These are phyloP conservation scores for Backusella tuberculispora DNA, from an alignment of 192 early-diverging fungal species.

Conservation along the genomic window DNA sequence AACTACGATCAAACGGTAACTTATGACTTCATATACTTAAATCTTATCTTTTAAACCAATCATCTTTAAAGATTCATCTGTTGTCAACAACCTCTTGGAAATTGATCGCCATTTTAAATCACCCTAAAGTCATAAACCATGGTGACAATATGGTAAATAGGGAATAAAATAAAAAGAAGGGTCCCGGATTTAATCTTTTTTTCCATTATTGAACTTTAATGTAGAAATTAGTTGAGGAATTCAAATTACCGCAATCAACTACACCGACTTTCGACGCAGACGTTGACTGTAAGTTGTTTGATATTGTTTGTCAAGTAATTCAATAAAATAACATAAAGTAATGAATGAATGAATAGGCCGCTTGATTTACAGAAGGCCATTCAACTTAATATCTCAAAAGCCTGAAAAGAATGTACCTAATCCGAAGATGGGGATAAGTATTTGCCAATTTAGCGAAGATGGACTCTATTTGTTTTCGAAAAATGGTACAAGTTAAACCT, in stretches of 20 bases:
- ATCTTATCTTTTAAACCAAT: conserved; percentile 16
- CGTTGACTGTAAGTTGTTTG: neutral
- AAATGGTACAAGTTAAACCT: conserved; percentile 61
- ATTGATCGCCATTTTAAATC: conserved; percentile 63
- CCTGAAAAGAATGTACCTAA: conserved; percentile 73
- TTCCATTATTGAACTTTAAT: conserved; percentile 14
- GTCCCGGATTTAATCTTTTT: neutral
- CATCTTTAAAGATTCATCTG: conserved; percentile 51
- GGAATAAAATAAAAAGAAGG: neutral
- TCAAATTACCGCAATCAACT: conserved; percentile 5
- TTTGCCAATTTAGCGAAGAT: conserved; percentile 66
- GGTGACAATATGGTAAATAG: conserved; percentile 20
- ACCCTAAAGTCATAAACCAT: conserved; percentile 49
- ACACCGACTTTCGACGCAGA: neutral
- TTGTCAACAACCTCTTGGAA: conserved; percentile 76
- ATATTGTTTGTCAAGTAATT: neutral
- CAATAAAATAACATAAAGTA: neutral
- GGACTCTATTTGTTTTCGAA: conserved; percentile 61
- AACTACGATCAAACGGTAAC: conserved; percentile 84
- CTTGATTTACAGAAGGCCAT: conserved; percentile 46
- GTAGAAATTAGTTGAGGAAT: conserved; percentile 21
- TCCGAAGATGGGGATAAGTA: conserved; percentile 73
- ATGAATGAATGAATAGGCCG: conserved; percentile 17
- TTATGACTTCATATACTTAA: neutral
- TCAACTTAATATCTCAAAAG: conserved; percentile 53